Base-by-base conservation (phyloP, 176 grass and related monocot genomes). In the Oryza longistaminata region DNA sequence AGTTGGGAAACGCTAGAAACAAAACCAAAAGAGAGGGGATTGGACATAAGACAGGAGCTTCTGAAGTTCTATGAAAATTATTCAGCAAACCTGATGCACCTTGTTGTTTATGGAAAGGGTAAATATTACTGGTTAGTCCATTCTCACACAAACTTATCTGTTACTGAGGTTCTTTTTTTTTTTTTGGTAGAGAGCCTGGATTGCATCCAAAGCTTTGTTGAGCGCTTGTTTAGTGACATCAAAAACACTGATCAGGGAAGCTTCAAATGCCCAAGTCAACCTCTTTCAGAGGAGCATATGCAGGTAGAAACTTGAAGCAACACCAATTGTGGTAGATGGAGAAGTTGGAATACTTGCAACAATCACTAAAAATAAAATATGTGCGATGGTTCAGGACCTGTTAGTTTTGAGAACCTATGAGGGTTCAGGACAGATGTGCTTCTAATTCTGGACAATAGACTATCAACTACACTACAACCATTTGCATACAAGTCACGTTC, bases 51-150 rank as follows among this genome's bases (percentile, higher is more conserved):
- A 78, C 73, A 82, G 80, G 93, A 95, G 66, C 91, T 98, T 74
- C 53, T 97, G 65, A 95, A 91, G 89, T 94, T 98, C 79, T 98
- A 98, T 0, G 78, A 94, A 31, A 92, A 90, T 52, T 98, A 98
- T 94, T 98, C 96, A 27, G 90, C 96, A 67, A 95, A 98, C 60
- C 75, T 98, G 83, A 98, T 98, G 96, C 91, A 92, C 80, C 96
- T 98, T 84, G 91, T 91, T 85, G 93, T 98, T 66, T 98, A 98
- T 86, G 93, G 82, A 92, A 94, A 87, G 81, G 96, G 96, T 98
- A 88, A 77, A 43, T 73, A 83, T 73, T 86, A 37, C 34, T 61
- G 49, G 40, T 78, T 79, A 61, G 11, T 69, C 31, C 29, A 65
- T 71, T 82, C 22, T 26, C 17, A 71, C 39, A 70, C 17, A 66